These are phyloP conservation scores for Leishmania guyanensis DNA, from an alignment of 208 protist genomes.

Conservation along the genomic window DNA sequence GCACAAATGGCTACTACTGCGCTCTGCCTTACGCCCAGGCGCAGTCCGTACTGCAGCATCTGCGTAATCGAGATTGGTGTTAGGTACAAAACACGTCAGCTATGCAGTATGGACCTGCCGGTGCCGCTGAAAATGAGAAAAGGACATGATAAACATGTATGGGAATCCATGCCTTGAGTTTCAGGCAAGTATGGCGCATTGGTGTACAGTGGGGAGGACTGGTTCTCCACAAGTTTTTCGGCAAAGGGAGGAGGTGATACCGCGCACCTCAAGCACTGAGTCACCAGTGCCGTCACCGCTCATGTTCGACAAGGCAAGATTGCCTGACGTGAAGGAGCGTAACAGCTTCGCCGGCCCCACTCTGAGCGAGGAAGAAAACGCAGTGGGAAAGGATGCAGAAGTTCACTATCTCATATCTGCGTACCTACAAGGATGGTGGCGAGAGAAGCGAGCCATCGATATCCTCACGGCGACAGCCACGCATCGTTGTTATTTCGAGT, in stretches of 20 bases:
- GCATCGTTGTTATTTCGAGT: slow-evolving; percentile 22
- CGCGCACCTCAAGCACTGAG: background rate
- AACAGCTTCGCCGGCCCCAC: background rate
- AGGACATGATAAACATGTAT: background rate
- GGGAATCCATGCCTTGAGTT: slow-evolving; percentile 5
- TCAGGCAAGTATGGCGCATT: background rate
- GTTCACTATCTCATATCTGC: background rate
- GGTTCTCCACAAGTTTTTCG: slow-evolving; percentile 13
- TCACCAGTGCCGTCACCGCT: background rate
- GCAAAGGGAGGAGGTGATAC: background rate
- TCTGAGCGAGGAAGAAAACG: background rate
- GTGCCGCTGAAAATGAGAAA: background rate
- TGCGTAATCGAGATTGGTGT: background rate
- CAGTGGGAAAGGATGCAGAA: slow-evolving; percentile 14
- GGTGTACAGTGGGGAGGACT: slow-evolving; percentile 17
- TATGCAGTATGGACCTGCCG: background rate
- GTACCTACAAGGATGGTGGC: background rate
- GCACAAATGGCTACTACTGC: slow-evolving; percentile 19
- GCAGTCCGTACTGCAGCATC: slow-evolving; percentile 4
- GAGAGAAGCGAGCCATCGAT: background rate
- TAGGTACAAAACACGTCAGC: slow-evolving; percentile 9
- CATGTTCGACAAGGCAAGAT: background rate
- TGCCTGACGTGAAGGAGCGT: background rate
- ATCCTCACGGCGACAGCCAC: background rate
- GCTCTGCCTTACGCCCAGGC: slow-evolving; percentile 21